Evolutionary conservation across 805 yeast species (phyloP).

Genomic region (Candida easanensis): DNA sequence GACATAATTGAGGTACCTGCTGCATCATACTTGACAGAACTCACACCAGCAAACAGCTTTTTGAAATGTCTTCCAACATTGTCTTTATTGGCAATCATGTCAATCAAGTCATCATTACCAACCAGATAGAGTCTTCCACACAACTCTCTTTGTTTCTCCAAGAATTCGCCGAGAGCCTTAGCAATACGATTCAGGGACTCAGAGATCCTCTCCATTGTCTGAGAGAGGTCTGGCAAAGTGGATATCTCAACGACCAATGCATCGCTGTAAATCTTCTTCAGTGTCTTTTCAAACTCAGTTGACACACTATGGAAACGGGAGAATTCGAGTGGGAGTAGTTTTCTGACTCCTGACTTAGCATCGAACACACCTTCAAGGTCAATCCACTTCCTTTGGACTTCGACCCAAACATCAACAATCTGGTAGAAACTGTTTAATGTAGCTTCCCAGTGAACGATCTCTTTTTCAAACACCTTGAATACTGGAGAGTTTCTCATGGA

Average conservation of each 20-base stretch:
- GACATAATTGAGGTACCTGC: conserved; percentile 38
- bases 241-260: conserved; percentile 55
- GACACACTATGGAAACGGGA: conserved; percentile 62
- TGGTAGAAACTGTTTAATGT: conserved; percentile 49
- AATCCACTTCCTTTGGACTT: conserved; percentile 85
- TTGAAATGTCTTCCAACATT: conserved; percentile 59
- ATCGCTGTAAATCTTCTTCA: conserved; percentile 47
- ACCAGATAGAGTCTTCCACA: conserved; percentile 85
- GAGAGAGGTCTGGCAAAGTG: conserved; percentile 45
- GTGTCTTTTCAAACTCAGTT: conserved; percentile 52
- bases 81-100: conserved; percentile 66
- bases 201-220: conserved; percentile 44
- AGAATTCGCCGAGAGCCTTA: conserved; percentile 67
- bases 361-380: conserved; percentile 80
- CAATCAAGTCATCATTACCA: conserved; percentile 87
- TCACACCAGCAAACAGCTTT: conserved; percentile 71
- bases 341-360: conserved; percentile 52
- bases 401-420: conserved; percentile 70
- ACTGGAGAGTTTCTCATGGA: conserved; percentile 73
- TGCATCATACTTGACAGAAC: conserved; percentile 36
- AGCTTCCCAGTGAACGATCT: conserved; percentile 51
- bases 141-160: conserved; percentile 72
- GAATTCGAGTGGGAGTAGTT: conserved; percentile 67
- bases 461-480: conserved; percentile 57
- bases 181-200: conserved; percentile 59